A percentile compares a stretch with the other conserved stretches of the same genome.
Evolutionary conservation across 352 stramenopile genomes (phyloP).

Genomic region (Aphanomyces cochlioides): DNA sequence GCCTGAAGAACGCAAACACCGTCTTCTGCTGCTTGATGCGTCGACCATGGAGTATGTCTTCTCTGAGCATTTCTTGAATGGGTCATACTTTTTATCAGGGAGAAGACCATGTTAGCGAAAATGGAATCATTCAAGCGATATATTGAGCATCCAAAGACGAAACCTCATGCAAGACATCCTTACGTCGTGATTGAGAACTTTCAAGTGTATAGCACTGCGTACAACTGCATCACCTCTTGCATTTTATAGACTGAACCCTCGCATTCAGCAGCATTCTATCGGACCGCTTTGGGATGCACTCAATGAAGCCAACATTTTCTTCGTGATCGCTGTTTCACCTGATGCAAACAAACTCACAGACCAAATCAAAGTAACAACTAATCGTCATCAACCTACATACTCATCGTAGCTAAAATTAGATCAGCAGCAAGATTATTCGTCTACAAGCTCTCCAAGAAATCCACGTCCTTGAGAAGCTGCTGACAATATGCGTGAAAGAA

Average conservation of each 20-base stretch:
- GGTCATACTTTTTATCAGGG: constrained; percentile 29
- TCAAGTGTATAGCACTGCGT: constrained; percentile 38
- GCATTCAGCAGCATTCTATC: constrained; percentile 62
- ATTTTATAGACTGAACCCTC: constrained; percentile 46
- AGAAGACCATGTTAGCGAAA: constrained; percentile 44
- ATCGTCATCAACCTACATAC: constrained; percentile 29
- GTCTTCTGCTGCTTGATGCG: constrained; percentile 43
- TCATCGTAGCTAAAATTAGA: background rate
- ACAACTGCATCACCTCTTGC: background rate
- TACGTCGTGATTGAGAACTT: constrained; percentile 62
- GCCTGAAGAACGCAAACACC: constrained; percentile 31
- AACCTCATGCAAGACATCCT: constrained; percentile 11
- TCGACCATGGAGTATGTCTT: constrained; percentile 39
- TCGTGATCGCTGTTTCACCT: constrained; percentile 49
- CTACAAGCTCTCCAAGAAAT: constrained; percentile 40
- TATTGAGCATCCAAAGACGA: constrained; percentile 34
- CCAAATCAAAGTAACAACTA: constrained; percentile 46
- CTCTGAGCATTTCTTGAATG: background rate
- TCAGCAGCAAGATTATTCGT: constrained; percentile 32
- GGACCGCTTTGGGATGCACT: constrained; percentile 43
- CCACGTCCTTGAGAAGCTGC: constrained; percentile 51
- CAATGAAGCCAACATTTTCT: constrained; percentile 56
- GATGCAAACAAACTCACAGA: constrained; percentile 58
- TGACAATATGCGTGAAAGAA: constrained; percentile 48
- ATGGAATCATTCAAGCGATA: constrained; percentile 37